Conservation (phyloP, 2,329 filamentous ascomycete species). For the Trichoderma pleuroti region DNA sequence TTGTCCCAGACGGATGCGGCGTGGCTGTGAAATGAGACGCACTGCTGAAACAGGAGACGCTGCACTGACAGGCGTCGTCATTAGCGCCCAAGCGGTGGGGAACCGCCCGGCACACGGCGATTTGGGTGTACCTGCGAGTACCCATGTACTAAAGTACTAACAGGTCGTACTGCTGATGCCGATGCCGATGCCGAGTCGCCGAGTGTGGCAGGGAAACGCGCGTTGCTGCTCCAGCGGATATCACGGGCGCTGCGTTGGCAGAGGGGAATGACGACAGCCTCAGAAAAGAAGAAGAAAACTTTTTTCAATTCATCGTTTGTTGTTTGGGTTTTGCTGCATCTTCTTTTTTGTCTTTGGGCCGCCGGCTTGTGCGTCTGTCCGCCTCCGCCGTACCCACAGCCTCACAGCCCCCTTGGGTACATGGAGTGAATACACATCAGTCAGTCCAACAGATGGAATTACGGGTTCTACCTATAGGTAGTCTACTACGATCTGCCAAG, state of each 20-base stretch:
- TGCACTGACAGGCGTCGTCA: conserved; percentile 14
- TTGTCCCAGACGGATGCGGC: neutral
- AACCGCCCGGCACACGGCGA: neutral
- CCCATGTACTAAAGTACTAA: too few species aligned
- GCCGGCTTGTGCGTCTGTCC: conserved; percentile 1
- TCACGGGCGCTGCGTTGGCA: neutral
- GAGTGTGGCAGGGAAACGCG: conserved; percentile 5
- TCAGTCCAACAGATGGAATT: neutral
- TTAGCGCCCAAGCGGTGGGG: conserved; percentile 15
- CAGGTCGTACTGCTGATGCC: neutral
- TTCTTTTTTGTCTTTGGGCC: neutral
- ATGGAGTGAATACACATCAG: neutral
- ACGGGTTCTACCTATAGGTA: too few species aligned
- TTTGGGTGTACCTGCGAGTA: too few species aligned
- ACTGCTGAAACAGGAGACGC: conserved; percentile 12
- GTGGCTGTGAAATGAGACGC: conserved; percentile 14
- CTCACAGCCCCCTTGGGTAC: neutral
- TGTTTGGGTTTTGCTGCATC: neutral
- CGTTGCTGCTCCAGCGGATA: neutral
- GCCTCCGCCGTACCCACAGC: neutral
- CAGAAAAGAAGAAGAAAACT: neutral
- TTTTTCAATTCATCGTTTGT: neutral
- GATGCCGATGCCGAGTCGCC: conserved; percentile 2
- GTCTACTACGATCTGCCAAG: too few species aligned
- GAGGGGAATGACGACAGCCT: neutral